Evolutionary conservation across 2,329 filamentous ascomycete species (phyloP).

Genomic region (Bipolaris oryzae): DNA sequence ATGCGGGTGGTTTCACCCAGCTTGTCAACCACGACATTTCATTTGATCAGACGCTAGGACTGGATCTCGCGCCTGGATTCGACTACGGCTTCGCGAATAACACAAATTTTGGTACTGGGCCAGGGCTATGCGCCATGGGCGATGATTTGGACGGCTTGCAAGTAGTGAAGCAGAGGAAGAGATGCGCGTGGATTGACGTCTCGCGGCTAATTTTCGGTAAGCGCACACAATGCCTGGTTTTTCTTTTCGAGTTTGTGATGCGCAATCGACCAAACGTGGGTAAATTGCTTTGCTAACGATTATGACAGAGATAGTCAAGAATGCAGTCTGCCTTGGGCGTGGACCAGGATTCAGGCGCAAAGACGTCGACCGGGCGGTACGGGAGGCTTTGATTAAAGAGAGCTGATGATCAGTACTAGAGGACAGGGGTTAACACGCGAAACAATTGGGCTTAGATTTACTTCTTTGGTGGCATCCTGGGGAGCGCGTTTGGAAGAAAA

Average conservation of each 20-base stretch:
- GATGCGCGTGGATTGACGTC: constrained; percentile 52
- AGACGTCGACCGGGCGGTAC: constrained; percentile 52
- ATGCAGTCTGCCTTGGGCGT: constrained; percentile 52
- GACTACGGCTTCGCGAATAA: constrained; percentile 24
- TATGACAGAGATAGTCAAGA: constrained; percentile 43
- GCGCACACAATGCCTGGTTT: constrained; percentile 16
- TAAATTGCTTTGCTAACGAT: constrained; percentile 30
- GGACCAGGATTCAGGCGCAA: constrained; percentile 52
- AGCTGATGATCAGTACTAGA: background rate
- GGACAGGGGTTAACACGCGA: background rate
- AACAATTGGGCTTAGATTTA: background rate
- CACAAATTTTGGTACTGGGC: constrained; percentile 13
- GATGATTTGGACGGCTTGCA: constrained; percentile 19
- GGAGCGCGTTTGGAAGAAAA: background rate
- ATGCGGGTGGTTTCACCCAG: constrained; percentile 18
- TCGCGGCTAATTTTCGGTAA: constrained; percentile 52
- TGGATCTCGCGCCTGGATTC: constrained; percentile 43
- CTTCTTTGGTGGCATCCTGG: background rate
- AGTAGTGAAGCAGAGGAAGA: constrained; percentile 37
- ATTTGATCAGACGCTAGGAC: constrained; percentile 40
- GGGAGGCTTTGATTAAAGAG: constrained; percentile 39
- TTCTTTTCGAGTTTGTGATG: background rate
- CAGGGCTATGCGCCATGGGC: constrained; percentile 31
- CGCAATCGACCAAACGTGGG: background rate
- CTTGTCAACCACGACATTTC: constrained; percentile 26